phyloP scores from a whole-genome alignment of 495 filamentous ascomycete genomes.

The Penicillium macrosclerotiorum region DNA sequence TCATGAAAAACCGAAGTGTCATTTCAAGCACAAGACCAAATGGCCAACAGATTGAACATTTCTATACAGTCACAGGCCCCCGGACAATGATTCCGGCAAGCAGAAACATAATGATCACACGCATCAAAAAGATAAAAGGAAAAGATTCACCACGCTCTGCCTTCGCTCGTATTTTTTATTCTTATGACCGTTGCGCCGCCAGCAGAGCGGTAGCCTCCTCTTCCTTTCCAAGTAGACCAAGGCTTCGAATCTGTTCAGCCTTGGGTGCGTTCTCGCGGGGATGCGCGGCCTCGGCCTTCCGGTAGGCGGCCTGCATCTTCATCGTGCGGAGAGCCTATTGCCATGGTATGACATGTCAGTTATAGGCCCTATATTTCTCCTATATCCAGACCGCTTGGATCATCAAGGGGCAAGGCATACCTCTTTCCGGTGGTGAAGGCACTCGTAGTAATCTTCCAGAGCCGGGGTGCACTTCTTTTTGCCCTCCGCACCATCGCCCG shows the following conservation, averaged over 20 bases:
- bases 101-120: conserved; percentile 30
- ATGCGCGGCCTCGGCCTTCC: conserved; percentile 72
- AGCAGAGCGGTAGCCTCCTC: conserved; percentile 71
- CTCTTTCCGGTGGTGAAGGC: conserved; percentile 97
- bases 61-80: conserved; percentile 43
- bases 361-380: conserved; percentile 6
- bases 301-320: conserved; percentile 82
- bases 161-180: conserved; percentile 13
- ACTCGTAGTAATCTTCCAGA: conserved; percentile 97
- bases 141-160: conserved; percentile 26
- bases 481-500: conserved; percentile 68
- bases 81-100: conserved; percentile 19
- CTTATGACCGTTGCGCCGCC: conserved; percentile 31
- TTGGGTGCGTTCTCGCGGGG: conserved; percentile 72
- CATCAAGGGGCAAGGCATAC: conserved; percentile 47
- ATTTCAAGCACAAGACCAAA: conserved; percentile 24
- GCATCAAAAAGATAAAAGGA: conserved; percentile 32
- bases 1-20: conserved; percentile 27
- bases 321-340: conserved; percentile 70
- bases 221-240: conserved; percentile 78
- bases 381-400: not conserved
- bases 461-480: conserved; percentile 88
- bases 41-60: conserved; percentile 29
- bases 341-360: conserved; percentile 1
- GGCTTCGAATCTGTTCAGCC: conserved; percentile 75